A percentile compares a stretch with the other conserved stretches of the same genome.
Conservation (phyloP, 176 grass and related monocot species). For the Panicum miliaceum region DNA sequence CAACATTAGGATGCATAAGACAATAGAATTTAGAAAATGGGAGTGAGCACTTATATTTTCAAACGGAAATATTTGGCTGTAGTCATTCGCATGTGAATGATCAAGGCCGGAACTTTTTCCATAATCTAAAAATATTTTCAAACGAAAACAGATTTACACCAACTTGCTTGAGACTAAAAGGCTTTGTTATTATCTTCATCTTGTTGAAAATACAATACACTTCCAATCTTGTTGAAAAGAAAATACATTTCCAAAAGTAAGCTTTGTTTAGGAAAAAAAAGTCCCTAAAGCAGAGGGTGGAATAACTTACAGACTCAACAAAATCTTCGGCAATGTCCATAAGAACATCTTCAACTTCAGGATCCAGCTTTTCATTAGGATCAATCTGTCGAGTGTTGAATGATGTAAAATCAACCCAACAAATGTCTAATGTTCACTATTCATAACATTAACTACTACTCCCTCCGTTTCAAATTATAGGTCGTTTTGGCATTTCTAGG, state of each 20-base stretch:
- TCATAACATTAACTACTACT: conserved; percentile 21
- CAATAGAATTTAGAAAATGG: neutral
- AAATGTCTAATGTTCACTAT: neutral
- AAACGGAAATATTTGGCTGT: no score
- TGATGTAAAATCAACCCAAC: conserved; percentile 13
- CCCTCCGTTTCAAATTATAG: no score
- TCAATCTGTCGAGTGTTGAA: conserved; percentile 64
- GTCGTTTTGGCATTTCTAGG: no score
- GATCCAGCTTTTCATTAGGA: conserved; percentile 83
- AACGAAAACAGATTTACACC: neutral
- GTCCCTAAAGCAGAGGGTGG: neutral
- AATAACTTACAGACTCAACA: conserved; percentile 82
- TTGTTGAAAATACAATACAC: neutral
- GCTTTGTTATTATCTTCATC: neutral
- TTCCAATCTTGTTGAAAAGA: neutral
- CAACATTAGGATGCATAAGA: neutral
- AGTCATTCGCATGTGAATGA: no score
- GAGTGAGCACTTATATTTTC: neutral
- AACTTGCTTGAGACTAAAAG: neutral
- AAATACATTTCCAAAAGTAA: conserved; percentile 9
- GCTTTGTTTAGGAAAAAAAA: neutral
- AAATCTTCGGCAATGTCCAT: conserved; percentile 98
- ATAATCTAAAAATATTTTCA: no score
- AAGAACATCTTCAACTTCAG: conserved; percentile 96
- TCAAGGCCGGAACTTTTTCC: no score